phyloP scores from a whole-genome alignment of 176 grass and related monocot genomes.

The Oryza australiensis region DNA sequence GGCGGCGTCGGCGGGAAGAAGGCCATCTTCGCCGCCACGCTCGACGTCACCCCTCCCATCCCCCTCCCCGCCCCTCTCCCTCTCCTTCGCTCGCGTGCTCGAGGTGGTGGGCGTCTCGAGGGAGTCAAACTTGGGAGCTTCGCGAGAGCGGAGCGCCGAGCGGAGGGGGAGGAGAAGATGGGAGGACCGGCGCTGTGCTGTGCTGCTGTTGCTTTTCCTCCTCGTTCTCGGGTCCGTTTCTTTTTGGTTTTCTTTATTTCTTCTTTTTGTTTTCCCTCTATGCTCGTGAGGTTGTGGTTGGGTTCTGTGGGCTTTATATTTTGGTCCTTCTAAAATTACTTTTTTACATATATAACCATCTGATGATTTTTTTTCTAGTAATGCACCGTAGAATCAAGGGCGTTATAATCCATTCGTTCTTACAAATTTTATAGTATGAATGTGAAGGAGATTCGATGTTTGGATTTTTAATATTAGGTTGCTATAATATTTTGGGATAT shows the following conservation, averaged over 20 bases:
- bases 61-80: background rate
- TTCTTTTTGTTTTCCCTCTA: background rate
- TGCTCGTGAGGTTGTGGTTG: background rate
- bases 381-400: too few species aligned
- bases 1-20: slow-evolving; percentile 93
- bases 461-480: too few species aligned
- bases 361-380: too few species aligned
- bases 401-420: too few species aligned
- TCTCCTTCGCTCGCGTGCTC: background rate
- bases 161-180: background rate
- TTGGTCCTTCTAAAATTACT: background rate
- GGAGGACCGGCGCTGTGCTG: background rate
- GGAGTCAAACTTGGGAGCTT: slow-evolving; percentile 23
- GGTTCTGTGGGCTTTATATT: background rate
- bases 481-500: too few species aligned
- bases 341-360: background rate
- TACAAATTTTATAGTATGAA: too few species aligned
- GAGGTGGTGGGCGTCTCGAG: background rate
- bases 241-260: background rate
- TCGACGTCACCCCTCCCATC: slow-evolving; percentile 95
- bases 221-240: slow-evolving; percentile 24
- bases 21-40: slow-evolving; percentile 90
- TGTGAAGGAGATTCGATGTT: too few species aligned
- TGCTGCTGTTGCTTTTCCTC: background rate
- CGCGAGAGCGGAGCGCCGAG: slow-evolving; percentile 4